Evolutionary conservation across 2,329 filamentous ascomycete species (phyloP), one percentile per base, ranked within the genome.

Genomic region (Metarhizium rileyi): DNA sequence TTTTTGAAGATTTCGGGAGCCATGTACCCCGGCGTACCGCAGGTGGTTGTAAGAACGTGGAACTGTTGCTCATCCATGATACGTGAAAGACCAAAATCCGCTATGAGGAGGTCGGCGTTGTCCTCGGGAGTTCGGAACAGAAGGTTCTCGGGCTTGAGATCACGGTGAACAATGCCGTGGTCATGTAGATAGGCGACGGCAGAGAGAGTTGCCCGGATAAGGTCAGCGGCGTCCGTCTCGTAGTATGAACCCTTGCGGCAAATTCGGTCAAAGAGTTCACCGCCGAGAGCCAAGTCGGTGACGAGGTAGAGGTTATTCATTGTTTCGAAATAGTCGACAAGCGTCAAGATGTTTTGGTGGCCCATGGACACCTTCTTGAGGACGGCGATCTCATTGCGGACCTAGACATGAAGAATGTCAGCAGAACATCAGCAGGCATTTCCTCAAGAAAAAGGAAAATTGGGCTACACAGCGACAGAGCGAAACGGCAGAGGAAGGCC

Each of bases 21-120:
- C 93, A 98, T 98, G 70, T 98, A 98, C 45, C 93, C 93, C 3
- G 93, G 93, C 1, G 93, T 98, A 52, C 93, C 93, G 66, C 93
- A 98, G 1, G 93, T 98, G 0, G 93, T 98, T 10, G 93, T 98
- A 54, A 98, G 73, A 27, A 97, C 91, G 65, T 97, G 93, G 68
- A 97, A 97, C 65, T 95, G 88, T 69, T 96, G 90, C 70, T 97
- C 93, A 63, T 98, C 93, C 91, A 98, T 97, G 70, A 98, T 96
- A 51, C 93, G 82, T 25, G 86, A 93, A 46, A 98, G 75, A 9
- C 93, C 93, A 67, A 98, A 98, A 66, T 98, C 93, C 54, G 93
- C 93, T 65, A 98, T 98, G 51, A 98, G 74, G 27, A 98, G 78
- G 69, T 98, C 93, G 44, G 93, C 90, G 62, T 97, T 97, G 67